Percentiles rank a stretch among this genome's conserved stretches.
These are phyloP conservation scores for Penicillium vulpinum DNA, from an alignment of 2,329 filamentous ascomycete species.

Conservation along the genomic window DNA sequence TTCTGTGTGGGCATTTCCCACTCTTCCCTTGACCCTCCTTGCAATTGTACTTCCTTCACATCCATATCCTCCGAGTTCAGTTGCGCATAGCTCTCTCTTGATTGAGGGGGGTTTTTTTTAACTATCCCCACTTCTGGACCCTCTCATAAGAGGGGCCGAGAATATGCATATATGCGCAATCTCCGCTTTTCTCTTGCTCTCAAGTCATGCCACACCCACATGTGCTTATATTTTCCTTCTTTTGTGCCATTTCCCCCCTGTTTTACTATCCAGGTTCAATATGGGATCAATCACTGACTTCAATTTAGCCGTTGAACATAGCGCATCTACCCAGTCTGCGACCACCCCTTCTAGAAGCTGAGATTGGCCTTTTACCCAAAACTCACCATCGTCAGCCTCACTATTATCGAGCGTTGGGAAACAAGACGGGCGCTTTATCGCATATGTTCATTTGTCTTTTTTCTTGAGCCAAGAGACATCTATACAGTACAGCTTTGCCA, in stretches of 20 bases:
- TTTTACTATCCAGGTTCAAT: not conserved
- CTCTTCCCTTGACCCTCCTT: not conserved
- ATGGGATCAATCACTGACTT: not conserved
- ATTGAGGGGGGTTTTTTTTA: not conserved
- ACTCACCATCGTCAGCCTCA: too few relatives aligned
- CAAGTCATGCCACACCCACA: slow-evolving; percentile 1
- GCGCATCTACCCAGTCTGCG: slow-evolving; percentile 8
- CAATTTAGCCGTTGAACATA: slow-evolving; percentile 15
- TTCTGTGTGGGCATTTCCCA: not conserved
- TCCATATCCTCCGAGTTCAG: not conserved
- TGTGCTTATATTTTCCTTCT: not conserved
- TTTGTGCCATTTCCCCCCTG: not conserved
- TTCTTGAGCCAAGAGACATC: not conserved
- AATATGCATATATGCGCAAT: slow-evolving; percentile 2
- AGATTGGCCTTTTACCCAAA: slow-evolving; percentile 4
- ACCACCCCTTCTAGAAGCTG: slow-evolving; percentile 9
- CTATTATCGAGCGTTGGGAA: slow-evolving; percentile 12
- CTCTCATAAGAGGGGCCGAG: slow-evolving; percentile 4
- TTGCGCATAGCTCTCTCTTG: not conserved
- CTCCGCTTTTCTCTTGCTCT: slow-evolving; percentile 2
- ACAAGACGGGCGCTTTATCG: slow-evolving; percentile 23
- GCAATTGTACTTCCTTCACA: not conserved
- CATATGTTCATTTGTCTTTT: slow-evolving; percentile 4
- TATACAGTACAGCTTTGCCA: slow-evolving; percentile 7
- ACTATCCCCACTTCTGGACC: not conserved